These are phyloP conservation scores for Rhodocollybia butyracea DNA, from an alignment of 768 basidiomycete genomes.

Conservation along the genomic window DNA sequence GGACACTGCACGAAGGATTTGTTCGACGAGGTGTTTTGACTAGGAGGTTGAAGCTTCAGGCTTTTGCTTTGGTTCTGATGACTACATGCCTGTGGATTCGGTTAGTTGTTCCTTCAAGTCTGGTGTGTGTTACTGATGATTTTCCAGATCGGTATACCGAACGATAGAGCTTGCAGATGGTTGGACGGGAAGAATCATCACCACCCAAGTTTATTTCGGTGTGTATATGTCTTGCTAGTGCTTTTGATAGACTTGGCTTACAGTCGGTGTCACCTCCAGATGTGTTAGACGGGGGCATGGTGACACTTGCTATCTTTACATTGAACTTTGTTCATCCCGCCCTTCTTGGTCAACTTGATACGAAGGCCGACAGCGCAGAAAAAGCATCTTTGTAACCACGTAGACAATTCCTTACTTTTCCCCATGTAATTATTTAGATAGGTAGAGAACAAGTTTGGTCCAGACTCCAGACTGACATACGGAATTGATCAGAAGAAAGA, in stretches of 20 bases:
- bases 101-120: not conserved
- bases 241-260: not conserved
- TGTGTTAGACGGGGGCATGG: slow-evolving; percentile 21
- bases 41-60: not conserved
- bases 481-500: not conserved
- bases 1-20: not conserved
- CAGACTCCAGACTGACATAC: not conserved
- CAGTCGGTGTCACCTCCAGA: slow-evolving; percentile 11
- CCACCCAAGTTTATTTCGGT: slow-evolving; percentile 37
- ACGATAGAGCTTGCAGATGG: slow-evolving; percentile 39
- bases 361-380: not conserved
- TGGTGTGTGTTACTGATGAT: not conserved
- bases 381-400: not conserved
- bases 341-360: not conserved
- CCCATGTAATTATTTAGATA: too few relatives aligned
- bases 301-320: slow-evolving; percentile 16
- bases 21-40: slow-evolving; percentile 1
- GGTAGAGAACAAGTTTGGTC: not conserved
- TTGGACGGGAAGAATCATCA: slow-evolving; percentile 37
- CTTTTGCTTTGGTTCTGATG: slow-evolving; percentile 1
- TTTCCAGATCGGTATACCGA: slow-evolving; percentile 36
- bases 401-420: too few relatives aligned
- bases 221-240: slow-evolving; percentile 11
- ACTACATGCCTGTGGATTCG: slow-evolving; percentile 9
- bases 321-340: slow-evolving; percentile 20